Conservation (phyloP, 192 early-diverging fungal species). For the Linderina pennispora region DNA sequence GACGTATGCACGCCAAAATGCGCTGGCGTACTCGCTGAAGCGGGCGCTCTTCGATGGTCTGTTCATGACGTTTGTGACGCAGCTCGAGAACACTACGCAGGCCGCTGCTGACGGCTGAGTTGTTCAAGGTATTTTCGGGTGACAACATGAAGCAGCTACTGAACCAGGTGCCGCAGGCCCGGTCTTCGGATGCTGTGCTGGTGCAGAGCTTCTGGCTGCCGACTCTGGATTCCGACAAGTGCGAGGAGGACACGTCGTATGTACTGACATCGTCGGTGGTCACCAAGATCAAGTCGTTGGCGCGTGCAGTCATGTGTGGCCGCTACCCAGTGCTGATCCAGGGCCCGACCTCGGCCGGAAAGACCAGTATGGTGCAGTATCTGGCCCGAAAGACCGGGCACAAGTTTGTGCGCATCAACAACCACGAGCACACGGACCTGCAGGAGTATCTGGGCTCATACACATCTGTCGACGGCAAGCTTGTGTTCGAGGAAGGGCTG, state of each 20-base stretch:
- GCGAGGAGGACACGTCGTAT: constrained; percentile 47
- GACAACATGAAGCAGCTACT: constrained; percentile 28
- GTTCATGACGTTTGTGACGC: constrained; percentile 93
- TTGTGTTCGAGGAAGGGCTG: constrained; percentile 95
- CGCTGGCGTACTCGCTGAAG: constrained; percentile 68
- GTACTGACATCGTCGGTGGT: constrained; percentile 87
- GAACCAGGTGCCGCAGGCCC: constrained; percentile 12
- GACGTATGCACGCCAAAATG: constrained; percentile 67
- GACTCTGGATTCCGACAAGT: constrained; percentile 29
- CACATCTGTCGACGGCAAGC: constrained; percentile 73
- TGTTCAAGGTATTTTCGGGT: constrained; percentile 22
- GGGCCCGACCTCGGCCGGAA: constrained; percentile 96
- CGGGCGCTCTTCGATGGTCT: constrained; percentile 91
- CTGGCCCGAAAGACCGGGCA: constrained; percentile 89
- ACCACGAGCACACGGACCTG: constrained; percentile 98
- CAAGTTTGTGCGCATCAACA: constrained; percentile 95
- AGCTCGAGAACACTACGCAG: constrained; percentile 68
- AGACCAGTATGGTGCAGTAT: constrained; percentile 98
- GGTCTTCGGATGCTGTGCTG: constrained; percentile 49
- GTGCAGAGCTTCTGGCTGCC: constrained; percentile 89
- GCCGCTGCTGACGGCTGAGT: constrained; percentile 20
- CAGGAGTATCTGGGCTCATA: constrained; percentile 97
- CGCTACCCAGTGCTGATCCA: constrained; percentile 96
- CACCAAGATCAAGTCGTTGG: constrained; percentile 76
- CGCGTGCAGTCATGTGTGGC: constrained; percentile 84